Evolutionary conservation across 176 grass and related monocot genomes (phyloP).

Genomic region (Thalia dealbata): DNA sequence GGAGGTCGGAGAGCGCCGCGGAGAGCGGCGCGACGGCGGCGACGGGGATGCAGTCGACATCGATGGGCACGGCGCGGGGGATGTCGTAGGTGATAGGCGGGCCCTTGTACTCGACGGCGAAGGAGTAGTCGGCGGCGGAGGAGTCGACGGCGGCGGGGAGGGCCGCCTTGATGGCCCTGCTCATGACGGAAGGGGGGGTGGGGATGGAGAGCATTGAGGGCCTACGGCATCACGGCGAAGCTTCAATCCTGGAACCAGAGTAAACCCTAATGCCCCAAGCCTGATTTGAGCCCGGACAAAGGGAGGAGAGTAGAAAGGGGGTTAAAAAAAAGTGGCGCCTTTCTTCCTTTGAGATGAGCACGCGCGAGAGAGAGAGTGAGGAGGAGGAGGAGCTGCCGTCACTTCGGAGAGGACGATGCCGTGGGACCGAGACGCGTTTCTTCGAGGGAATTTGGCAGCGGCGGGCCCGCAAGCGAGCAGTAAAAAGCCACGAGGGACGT

Average conservation of each 20-base stretch:
- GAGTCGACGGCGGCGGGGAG: background rate
- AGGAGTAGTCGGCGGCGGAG: constrained; percentile 12
- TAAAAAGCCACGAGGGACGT: too few species aligned
- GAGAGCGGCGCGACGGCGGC: constrained; percentile 13
- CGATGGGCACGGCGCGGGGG: constrained; percentile 7
- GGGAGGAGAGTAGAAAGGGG: background rate
- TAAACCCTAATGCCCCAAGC: background rate
- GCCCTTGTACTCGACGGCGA: constrained; percentile 9
- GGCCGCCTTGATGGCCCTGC: background rate
- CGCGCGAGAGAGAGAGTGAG: background rate
- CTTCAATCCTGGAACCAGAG: background rate
- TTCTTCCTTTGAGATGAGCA: too few species aligned
- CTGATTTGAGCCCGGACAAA: background rate
- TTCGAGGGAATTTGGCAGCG: background rate
- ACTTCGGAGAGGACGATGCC: background rate
- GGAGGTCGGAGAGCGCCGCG: constrained; percentile 32
- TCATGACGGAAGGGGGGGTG: too few species aligned
- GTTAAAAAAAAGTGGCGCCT: too few species aligned
- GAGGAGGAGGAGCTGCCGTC: background rate
- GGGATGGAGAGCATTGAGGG: too few species aligned
- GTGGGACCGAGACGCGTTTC: background rate
- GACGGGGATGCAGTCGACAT: constrained; percentile 5
- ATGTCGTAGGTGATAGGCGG: constrained; percentile 1
- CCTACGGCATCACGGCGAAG: background rate
- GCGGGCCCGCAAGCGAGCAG: background rate